Percentiles rank a stretch among this genome's conserved stretches.
Evolutionary conservation across 2,329 filamentous ascomycete species (phyloP).

Genomic region (Neocatenulostroma microsporum): DNA sequence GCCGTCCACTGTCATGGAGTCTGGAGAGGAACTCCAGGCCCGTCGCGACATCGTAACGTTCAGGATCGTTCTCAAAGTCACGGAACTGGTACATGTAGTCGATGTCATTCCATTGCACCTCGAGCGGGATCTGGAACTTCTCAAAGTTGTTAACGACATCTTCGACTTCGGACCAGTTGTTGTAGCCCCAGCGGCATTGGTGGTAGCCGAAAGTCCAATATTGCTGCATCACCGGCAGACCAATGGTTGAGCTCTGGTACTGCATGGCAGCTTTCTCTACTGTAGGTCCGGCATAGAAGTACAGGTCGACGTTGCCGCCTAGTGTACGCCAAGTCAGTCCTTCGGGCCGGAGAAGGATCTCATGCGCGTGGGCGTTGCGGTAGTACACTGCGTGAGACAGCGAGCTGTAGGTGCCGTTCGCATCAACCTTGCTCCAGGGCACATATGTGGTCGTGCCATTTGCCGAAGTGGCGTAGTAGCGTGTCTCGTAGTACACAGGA

Average conservation of each 20-base stretch:
- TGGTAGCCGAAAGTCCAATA: no score
- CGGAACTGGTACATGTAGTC: slow-evolving; percentile 54
- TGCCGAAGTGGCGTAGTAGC: no score
- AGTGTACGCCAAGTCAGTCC: slow-evolving; percentile 66
- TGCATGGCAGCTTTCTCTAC: no score
- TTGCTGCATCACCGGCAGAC: no score
- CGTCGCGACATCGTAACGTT: slow-evolving; percentile 44
- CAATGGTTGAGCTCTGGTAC: no score
- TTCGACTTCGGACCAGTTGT: slow-evolving; percentile 52
- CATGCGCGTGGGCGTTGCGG: slow-evolving; percentile 69
- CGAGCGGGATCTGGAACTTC: no score
- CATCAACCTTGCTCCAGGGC: no score
- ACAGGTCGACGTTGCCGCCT: slow-evolving; percentile 69
- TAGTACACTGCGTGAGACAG: slow-evolving; percentile 70
- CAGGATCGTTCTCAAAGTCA: slow-evolving; percentile 48
- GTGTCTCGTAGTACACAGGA: slow-evolving; percentile 71
- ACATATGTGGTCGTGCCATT: no score
- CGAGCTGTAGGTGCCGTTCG: slow-evolving; percentile 51
- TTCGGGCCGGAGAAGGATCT: slow-evolving; percentile 56
- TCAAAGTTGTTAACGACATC: slow-evolving; percentile 47
- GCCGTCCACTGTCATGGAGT: slow-evolving; percentile 48
- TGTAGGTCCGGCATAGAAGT: no score
- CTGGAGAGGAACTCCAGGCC: slow-evolving; percentile 46
- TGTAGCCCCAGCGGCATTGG: slow-evolving; percentile 18
- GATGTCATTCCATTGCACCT: slow-evolving; percentile 43